Conservation (phyloP, 441 rosid genomes). For the Pelargonium citronellum region DNA sequence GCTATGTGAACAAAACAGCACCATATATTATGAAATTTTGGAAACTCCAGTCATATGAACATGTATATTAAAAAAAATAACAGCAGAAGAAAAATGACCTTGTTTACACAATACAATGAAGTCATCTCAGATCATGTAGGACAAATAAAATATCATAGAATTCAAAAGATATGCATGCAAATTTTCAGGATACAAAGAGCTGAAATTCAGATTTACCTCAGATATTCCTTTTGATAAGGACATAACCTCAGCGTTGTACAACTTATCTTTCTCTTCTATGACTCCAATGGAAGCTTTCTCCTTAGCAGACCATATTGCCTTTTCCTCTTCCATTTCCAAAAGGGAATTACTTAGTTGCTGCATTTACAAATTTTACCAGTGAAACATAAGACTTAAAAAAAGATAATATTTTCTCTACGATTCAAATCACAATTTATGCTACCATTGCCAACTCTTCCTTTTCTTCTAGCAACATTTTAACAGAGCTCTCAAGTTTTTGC, state of each 20-base stretch:
- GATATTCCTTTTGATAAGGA: conserved; percentile 43
- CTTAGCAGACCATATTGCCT: conserved; percentile 69
- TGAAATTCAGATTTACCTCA: conserved; percentile 42
- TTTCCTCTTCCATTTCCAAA: conserved; percentile 89
- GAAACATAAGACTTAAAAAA: conserved; percentile 10
- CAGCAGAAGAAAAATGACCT: background rate
- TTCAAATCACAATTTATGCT: conserved; percentile 18
- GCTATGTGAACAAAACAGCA: background rate
- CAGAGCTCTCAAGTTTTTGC: conserved; percentile 47
- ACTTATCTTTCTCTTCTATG: conserved; percentile 52
- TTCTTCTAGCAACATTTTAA: conserved; percentile 53
- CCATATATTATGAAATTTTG: background rate
- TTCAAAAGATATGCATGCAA: conserved; percentile 7
- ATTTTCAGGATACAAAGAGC: background rate
- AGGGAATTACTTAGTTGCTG: conserved; percentile 81
- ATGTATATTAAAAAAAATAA: background rate
- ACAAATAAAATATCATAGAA: background rate
- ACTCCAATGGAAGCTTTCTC: conserved; percentile 61
- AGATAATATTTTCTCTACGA: conserved; percentile 3
- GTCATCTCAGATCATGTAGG: background rate
- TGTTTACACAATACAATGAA: background rate
- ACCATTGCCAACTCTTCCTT: conserved; percentile 94
- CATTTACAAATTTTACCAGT: conserved; percentile 24
- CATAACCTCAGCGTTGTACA: conserved; percentile 34
- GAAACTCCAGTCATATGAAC: background rate